Percentiles rank a stretch among this genome's conserved stretches.
These are phyloP conservation scores for Backusella westeae DNA, from an alignment of 192 early-diverging fungal genomes.

Conservation along the genomic window DNA sequence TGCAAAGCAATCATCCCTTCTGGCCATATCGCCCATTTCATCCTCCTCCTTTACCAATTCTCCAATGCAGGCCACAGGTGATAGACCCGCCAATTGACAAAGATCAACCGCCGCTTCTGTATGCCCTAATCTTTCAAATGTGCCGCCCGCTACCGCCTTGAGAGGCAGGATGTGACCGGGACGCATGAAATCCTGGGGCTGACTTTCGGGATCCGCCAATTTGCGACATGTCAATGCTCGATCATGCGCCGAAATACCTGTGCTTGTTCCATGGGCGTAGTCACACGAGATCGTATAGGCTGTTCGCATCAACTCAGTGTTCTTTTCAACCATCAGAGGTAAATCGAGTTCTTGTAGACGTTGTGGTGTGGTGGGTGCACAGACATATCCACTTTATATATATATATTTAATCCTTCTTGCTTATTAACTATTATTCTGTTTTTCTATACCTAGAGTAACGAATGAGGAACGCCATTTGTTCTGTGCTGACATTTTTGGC, in stretches of 20 bases:
- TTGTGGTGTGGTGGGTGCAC: conserved; percentile 77
- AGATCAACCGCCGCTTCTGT: conserved; percentile 94
- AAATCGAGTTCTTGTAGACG: conserved; percentile 82
- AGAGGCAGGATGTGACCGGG: conserved; percentile 97
- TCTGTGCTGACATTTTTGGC: conserved; percentile 91
- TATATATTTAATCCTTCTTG: neutral
- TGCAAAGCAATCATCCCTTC: conserved; percentile 82
- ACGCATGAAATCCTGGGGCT: conserved; percentile 72
- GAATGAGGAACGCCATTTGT: conserved; percentile 94
- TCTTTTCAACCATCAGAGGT: conserved; percentile 94
- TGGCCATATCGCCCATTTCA: conserved; percentile 79
- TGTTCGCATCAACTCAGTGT: conserved; percentile 88
- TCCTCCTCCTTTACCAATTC: conserved; percentile 91
- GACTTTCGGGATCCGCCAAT: conserved; percentile 70
- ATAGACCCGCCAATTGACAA: conserved; percentile 77
- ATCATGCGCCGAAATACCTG: conserved; percentile 94
- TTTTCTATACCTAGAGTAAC: conserved; percentile 75
- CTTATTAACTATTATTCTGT: neutral
- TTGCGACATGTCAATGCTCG: conserved; percentile 76
- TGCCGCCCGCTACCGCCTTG: conserved; percentile 77
- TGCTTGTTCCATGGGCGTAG: conserved; percentile 79
- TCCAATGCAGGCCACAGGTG: conserved; percentile 87
- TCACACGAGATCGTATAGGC: conserved; percentile 95
- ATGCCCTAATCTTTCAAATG: conserved; percentile 87
- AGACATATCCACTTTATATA: conserved; percentile 79